These are phyloP conservation scores for Phyllosticta capitalensis DNA, from an alignment of 2,329 filamentous ascomycete species.

Conservation along the genomic window DNA sequence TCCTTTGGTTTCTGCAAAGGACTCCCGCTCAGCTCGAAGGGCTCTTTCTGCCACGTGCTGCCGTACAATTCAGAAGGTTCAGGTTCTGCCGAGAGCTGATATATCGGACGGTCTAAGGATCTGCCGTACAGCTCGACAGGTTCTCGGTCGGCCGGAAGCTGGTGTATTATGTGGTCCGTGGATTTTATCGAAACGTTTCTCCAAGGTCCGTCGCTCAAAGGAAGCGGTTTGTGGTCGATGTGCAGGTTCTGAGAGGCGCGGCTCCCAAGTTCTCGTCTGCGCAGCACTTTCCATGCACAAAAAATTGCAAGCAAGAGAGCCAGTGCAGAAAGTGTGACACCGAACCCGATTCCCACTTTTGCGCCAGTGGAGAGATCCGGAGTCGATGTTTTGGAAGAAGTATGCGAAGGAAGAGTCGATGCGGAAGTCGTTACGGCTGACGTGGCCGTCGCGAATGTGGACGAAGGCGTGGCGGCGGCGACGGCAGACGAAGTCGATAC, in stretches of 20 bases:
- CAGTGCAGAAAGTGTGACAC: background rate
- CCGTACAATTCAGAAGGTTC: background rate
- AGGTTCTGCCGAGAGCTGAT: background rate
- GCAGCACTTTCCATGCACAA: too few species aligned
- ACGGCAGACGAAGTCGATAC: background rate
- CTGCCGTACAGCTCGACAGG: too few species aligned
- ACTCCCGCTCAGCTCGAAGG: background rate
- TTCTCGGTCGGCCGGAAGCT: too few species aligned
- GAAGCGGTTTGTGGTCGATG: background rate
- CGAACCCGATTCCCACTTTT: background rate
- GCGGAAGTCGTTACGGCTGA: background rate
- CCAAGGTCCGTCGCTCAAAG: background rate
- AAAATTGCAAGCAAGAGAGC: too few species aligned
- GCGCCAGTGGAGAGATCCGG: too few species aligned
- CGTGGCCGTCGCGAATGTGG: too few species aligned
- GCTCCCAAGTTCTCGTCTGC: too few species aligned
- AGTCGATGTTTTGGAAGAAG: background rate
- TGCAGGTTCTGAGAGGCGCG: background rate
- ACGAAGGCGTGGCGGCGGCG: background rate
- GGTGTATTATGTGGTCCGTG: too few species aligned
- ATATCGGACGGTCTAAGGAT: background rate
- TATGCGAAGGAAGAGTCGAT: background rate
- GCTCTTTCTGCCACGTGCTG: background rate
- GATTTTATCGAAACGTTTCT: background rate
- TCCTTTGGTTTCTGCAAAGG: too few species aligned